Base-by-base conservation (phyloP, 768 basidiomycete species). In the Boletellus ananas region DNA sequence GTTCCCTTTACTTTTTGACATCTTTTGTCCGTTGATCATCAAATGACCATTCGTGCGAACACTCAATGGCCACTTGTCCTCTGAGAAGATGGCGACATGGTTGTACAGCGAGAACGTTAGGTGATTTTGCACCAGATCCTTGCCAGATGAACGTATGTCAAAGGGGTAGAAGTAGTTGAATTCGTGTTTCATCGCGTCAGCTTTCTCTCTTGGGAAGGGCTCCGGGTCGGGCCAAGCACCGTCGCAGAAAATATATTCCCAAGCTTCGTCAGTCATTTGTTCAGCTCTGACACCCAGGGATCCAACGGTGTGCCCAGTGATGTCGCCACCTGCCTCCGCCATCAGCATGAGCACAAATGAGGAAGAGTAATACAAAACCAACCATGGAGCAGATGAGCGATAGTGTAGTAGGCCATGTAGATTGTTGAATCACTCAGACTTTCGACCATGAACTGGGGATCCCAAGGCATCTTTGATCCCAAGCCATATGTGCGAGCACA, bases 101-200 rank as follows among this genome's bases (percentile, higher is more conserved):
- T 86, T 87, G 76, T 99, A 99, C 56, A 96, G 71, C 44, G 83
- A 83, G 74, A 99, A 97, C 0, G 95, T 93, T 63, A 99, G 65
- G 69, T 98, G 87, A 70, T 99, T 99, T 34, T 87, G 89, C 52
- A 99, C 87, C 53, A 99, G 78, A 63, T 99, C 96, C 70, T 98
- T 98, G 47, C 90, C 96, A 12, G 96, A 99, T 13, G 96, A 97
- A 42, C 96, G 90, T 60, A 99, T 81, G 72, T 98, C 92, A 76
- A 97, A 87, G 46, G 96, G 95, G 71, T 99, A 99, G 76, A 95
- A 98, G 76, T 97, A 99, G 29, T 87, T 74, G 77, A 86, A 98
- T 69, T 93, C 87, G 69, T 88, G 87, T 67, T 88, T 94, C 70
- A 98, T 78, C 14, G 78, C 75, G 64, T 94, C 86, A 29, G 83